phyloP scores from a whole-genome alignment of 371 early-diverging fungal genomes.

The Mortierella sp. region DNA sequence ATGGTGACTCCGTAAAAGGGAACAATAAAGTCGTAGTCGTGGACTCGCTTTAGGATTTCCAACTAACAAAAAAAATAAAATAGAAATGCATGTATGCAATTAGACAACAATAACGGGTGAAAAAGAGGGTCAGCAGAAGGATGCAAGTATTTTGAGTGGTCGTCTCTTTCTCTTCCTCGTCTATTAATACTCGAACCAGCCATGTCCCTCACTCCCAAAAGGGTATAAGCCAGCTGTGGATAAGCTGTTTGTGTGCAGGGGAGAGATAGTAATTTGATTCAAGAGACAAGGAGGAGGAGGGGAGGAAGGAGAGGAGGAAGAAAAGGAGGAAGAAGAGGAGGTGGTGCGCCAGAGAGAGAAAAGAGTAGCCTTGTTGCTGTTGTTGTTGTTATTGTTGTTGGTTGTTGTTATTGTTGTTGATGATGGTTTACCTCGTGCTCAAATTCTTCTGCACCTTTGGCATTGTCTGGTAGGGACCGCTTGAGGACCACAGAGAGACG shows the following conservation, averaged over 20 bases:
- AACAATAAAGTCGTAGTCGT: constrained; percentile 55
- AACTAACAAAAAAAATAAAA: constrained; percentile 20
- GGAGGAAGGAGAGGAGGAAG: not conserved
- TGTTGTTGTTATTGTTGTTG: not conserved
- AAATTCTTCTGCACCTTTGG: constrained; percentile 44
- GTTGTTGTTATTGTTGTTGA: not conserved
- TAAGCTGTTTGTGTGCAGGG: not conserved
- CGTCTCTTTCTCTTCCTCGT: not conserved
- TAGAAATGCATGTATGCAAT: not conserved
- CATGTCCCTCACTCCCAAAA: constrained; percentile 1
- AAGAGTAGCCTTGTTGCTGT: too few species aligned
- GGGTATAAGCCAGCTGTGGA: not conserved
- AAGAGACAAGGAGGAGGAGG: not conserved
- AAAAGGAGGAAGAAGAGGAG: too few species aligned
- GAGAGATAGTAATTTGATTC: not conserved
- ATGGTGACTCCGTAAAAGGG: constrained; percentile 51
- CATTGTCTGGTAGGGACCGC: constrained; percentile 34
- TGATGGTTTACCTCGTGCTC: constrained; percentile 45
- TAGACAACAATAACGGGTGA: not conserved
- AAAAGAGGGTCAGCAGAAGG: not conserved
- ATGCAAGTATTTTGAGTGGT: not conserved
- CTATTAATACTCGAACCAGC: constrained; percentile 1
- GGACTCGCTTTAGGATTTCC: constrained; percentile 53
- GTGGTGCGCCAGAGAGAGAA: too few species aligned
- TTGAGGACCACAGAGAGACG: constrained; percentile 52